Base-by-base conservation (phyloP, 345 rosid genomes). In the Chamaenerion angustifolium region DNA sequence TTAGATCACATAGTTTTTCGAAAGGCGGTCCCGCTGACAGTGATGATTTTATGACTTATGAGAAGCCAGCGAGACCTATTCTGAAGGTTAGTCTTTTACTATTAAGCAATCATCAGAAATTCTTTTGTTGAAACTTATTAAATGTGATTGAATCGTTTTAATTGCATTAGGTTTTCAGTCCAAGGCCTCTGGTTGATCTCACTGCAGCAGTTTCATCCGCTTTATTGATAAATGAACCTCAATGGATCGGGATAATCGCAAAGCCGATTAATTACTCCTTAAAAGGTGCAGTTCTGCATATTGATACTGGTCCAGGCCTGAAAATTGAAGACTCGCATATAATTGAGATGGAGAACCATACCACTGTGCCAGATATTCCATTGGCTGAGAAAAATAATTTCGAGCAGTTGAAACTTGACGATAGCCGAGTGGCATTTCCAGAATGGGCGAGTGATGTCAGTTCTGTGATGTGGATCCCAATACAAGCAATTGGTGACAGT, bases 1-100 rank as follows among this genome's bases (percentile, higher is more conserved):
- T 92, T 62, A 76, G 98, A 67, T 92, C 98, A 60, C 98, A 87
- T 71, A 87, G 84, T 71, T 87, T 73, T 75, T 92, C 98, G 19
- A 92, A 80, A 71, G 94, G 78, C 67, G 95, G 90, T 49, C 98
- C 98, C 25, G 96, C 84, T 27, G 96, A 92, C 59, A 82, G 64
- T 68, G 98, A 87, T 70, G 96, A 92, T 77, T 80, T 92, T 58
- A 87, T 87, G 95, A 87, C 93, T 69, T 80, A 82, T 65, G 98
- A 92, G 72, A 92, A 82, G 61, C 96, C 96, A 70, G 77, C 85
- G 44, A 79, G 83, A 63, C 88, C 96, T 60, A 80, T 92, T 60
- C 65, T 92, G 68, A 87, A 92, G 95, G 96, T 84, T 68, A 18
- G 47, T 49, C 45, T 67, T 49, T 54, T 42, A 48, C 65, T 2